Evolutionary conservation across 73 alveolate genomes (phyloP).

Genomic region (Effrenium voratum): DNA sequence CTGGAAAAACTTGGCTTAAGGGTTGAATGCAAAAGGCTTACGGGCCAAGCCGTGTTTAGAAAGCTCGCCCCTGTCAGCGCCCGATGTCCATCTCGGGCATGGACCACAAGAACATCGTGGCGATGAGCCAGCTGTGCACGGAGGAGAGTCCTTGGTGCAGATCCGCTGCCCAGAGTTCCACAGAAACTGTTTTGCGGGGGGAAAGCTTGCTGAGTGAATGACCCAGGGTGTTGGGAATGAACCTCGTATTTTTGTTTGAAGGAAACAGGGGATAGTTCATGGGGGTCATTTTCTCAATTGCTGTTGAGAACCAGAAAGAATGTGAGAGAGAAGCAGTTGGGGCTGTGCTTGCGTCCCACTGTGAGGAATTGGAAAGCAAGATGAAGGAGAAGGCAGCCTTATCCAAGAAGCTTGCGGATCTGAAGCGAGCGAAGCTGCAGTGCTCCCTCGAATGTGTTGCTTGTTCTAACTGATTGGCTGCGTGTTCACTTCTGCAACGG

Average conservation of each 20-base stretch:
- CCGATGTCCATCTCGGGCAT: conserved; percentile 48
- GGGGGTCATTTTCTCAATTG: too few species aligned
- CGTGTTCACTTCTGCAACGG: neutral
- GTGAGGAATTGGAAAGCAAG: conserved; percentile 67
- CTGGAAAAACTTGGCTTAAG: too few species aligned
- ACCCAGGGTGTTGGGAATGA: too few species aligned
- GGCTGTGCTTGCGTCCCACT: neutral
- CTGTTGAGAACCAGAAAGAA: too few species aligned
- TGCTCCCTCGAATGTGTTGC: neutral
- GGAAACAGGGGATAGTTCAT: too few species aligned
- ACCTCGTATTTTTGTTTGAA: too few species aligned
- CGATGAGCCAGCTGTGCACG: conserved; percentile 91
- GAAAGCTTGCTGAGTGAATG: too few species aligned
- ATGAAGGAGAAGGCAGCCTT: conserved; percentile 65
- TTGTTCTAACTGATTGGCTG: neutral
- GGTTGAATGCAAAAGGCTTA: too few species aligned
- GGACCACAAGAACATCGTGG: conserved; percentile 93
- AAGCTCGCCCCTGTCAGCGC: conserved; percentile 40
- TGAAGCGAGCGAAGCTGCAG: conserved; percentile 70
- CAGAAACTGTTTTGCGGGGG: too few species aligned
- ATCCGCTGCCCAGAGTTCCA: too few species aligned
- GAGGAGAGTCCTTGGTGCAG: conserved; percentile 33
- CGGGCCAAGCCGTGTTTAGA: too few species aligned
- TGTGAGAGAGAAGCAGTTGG: neutral
- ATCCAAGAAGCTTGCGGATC: conserved; percentile 68